phyloP scores from a whole-genome alignment of 345 rosid species.

The Microcos paniculata region DNA sequence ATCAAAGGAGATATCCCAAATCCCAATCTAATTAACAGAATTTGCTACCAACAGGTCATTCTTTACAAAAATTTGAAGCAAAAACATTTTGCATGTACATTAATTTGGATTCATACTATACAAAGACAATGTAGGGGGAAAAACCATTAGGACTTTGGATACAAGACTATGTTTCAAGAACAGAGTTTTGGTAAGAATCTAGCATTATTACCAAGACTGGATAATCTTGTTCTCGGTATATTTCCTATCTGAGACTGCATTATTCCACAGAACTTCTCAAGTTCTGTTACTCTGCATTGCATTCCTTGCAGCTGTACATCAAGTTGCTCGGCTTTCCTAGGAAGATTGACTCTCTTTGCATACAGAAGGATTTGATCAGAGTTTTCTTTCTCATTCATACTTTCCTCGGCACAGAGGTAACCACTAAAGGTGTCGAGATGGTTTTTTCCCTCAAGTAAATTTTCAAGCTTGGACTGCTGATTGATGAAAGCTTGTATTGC shows the following conservation, averaged over 20 bases:
- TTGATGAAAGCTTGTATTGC: slow-evolving; percentile 28
- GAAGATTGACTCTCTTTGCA: slow-evolving; percentile 20
- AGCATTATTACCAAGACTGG: slow-evolving; percentile 21
- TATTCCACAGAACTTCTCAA: slow-evolving; percentile 27
- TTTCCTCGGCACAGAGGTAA: background rate
- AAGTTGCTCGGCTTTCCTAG: slow-evolving; percentile 19
- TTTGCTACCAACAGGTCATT: background rate
- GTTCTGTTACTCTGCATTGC: slow-evolving; percentile 21
- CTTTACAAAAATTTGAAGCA: background rate
- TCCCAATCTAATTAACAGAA: background rate
- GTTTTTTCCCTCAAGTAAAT: background rate
- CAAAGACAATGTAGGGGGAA: background rate
- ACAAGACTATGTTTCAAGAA: slow-evolving; percentile 20
- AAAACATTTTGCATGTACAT: slow-evolving; percentile 13
- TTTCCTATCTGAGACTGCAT: slow-evolving; percentile 30
- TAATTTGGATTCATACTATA: background rate
- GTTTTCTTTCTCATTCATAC: background rate
- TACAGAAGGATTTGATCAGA: slow-evolving; percentile 12
- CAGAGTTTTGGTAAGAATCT: slow-evolving; percentile 40
- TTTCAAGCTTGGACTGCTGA: slow-evolving; percentile 27
- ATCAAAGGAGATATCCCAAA: background rate
- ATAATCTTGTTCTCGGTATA: slow-evolving; percentile 22
- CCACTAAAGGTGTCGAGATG: background rate
- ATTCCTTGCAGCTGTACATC: slow-evolving; percentile 25
- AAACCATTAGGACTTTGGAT: background rate